Evolutionary conservation across 2,329 filamentous ascomycete species (phyloP), one percentile per base, ranked within the genome.

Genomic region (Neoarthrinium moseri): DNA sequence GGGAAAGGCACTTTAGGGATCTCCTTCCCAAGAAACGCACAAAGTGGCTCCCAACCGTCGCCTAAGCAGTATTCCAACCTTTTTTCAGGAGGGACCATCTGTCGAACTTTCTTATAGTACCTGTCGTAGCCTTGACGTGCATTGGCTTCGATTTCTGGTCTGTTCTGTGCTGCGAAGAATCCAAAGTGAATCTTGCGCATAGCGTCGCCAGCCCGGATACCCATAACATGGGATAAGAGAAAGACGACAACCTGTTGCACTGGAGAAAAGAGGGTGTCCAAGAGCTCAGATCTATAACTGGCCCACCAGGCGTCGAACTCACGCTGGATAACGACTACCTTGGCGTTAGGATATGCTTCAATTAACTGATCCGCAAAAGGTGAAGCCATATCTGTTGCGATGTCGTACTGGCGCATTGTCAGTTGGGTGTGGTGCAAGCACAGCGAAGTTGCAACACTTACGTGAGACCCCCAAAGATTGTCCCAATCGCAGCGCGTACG

Each of bases 271-370:
- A 49, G 13, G 24, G 66, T 29, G 20, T 58, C 43, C 26, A 49
- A 11, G 50, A 57, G 20, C 46, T 45, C 41, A 56, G 63, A 48
- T n/a, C 44, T 33, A 27, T 49, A 55, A 38, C 53, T 57, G 4
- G 27, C 40, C 54, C 53, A 57, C 56, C 56, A 56, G n/a, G 47
- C 21, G 2, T 57, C 55, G 24, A 53, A 55, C 30, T 54, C 51
- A 4, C 56, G 50, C 45, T 57, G 50, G 5, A 58, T 47, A 5
- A 58, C 21, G 13, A 58, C 53, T 6, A 60, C 53, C 21, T 51
- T 53, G 27, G 57, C 55, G 7, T 51, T 43, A 1, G 57, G 57
- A 35, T 56, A 60, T 0, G 49, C 53, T 5, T 46, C 35, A 43
- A 56, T 46, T 10, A 58, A 48, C 34, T 56, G 37, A 4, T 30